Conservation (phyloP, 2,329 filamentous ascomycete species). For the Hypocreales sp. region DNA sequence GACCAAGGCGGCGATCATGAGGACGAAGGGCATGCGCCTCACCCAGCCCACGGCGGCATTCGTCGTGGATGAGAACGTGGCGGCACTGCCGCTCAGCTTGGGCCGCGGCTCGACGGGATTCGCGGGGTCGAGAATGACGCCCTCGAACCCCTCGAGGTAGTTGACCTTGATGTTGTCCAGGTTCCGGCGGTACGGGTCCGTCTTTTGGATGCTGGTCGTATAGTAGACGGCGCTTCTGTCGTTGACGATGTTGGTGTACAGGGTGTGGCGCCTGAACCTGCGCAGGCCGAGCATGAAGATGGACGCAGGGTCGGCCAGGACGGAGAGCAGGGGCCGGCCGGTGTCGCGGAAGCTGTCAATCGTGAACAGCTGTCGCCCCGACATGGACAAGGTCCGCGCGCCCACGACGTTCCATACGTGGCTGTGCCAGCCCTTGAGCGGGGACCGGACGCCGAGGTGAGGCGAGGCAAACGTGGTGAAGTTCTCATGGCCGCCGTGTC, state of each 20-base stretch:
- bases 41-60: constrained; percentile 19
- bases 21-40: constrained; percentile 43
- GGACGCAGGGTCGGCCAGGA: constrained; percentile 69
- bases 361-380: constrained; percentile 74
- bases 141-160: constrained; percentile 57
- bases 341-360: constrained; percentile 78
- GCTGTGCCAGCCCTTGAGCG: constrained; percentile 48
- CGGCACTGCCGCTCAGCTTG: constrained; percentile 8
- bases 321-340: constrained; percentile 59
- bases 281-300: constrained; percentile 73
- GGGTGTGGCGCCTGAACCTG: constrained; percentile 57
- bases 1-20: constrained; percentile 53
- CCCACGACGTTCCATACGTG: constrained; percentile 73
- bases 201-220: constrained; percentile 63
- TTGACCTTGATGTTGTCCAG: constrained; percentile 53
- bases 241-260: constrained; percentile 81
- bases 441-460: constrained; percentile 61
- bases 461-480: constrained; percentile 87
- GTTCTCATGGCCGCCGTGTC: constrained; percentile 32
- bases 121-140: constrained; percentile 57
- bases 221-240: constrained; percentile 73
- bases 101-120: constrained; percentile 40
- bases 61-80: constrained; percentile 16
- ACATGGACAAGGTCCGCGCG: constrained; percentile 64
- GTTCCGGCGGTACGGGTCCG: constrained; percentile 56